These are phyloP conservation scores for Malassezia restricta DNA, from an alignment of 1,284 basidiomycete genomes.

Conservation along the genomic window DNA sequence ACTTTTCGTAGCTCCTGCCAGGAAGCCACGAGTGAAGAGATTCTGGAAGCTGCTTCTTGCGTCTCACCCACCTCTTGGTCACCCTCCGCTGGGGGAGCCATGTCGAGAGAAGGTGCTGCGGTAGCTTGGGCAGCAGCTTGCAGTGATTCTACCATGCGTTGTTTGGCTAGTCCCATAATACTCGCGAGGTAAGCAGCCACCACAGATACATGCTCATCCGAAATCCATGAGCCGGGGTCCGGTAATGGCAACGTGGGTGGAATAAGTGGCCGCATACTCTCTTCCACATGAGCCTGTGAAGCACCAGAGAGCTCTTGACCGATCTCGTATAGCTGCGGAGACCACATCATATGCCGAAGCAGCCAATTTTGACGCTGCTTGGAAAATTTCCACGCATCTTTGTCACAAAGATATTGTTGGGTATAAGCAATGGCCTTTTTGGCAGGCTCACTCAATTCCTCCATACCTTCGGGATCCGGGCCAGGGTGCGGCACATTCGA, in stretches of 20 bases:
- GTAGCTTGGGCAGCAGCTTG: neutral
- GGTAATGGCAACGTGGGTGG: constrained; percentile 8
- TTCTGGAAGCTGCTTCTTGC: neutral
- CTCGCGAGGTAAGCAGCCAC: constrained; percentile 10
- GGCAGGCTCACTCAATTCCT: constrained; percentile 2
- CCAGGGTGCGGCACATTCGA: neutral
- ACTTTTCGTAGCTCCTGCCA: constrained; percentile 3
- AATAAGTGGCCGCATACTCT: neutral
- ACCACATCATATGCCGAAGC: constrained; percentile 15
- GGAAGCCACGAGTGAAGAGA: neutral
- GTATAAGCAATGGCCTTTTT: constrained; percentile 15
- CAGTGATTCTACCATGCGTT: neutral
- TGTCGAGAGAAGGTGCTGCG: neutral
- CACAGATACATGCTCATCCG: constrained; percentile 12
- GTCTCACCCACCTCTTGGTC: too few species aligned
- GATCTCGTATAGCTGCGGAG: neutral
- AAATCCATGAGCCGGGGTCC: constrained; percentile 4
- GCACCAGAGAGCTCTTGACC: neutral
- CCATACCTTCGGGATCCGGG: constrained; percentile 1
- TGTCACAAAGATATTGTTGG: constrained; percentile 8
- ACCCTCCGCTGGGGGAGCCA: neutral
- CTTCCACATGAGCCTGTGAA: neutral
- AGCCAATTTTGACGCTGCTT: constrained; percentile 21
- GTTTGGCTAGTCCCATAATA: constrained; percentile 9
- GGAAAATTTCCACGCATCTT: constrained; percentile 18